Percentiles rank a stretch among this genome's conserved stretches.
Evolutionary conservation across 768 basidiomycete genomes (phyloP).

Genomic region (Pleurotus sapidus): DNA sequence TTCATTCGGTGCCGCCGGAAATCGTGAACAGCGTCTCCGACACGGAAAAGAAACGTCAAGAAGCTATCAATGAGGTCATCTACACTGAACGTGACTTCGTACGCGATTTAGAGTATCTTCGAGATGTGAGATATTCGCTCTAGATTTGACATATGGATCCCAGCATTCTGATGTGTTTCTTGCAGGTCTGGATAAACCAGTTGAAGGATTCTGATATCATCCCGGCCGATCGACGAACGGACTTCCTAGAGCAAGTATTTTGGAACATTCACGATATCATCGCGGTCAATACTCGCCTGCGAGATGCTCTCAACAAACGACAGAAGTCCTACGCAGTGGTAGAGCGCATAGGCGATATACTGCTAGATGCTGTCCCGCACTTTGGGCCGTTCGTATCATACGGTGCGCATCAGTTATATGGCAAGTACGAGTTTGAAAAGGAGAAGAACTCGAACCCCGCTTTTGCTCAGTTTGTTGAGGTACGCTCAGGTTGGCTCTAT

Average conservation of each 20-base stretch:
- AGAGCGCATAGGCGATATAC: constrained; percentile 86
- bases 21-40: constrained; percentile 92
- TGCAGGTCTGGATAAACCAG: constrained; percentile 85
- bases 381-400: constrained; percentile 95
- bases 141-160: constrained; percentile 1
- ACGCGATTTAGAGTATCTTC: constrained; percentile 94
- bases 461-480: constrained; percentile 96
- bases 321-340: constrained; percentile 96
- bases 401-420: constrained; percentile 95
- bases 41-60: constrained; percentile 91
- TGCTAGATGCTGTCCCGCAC: constrained; percentile 81
- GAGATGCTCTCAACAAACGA: constrained; percentile 90
- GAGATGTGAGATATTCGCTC: constrained; percentile 62
- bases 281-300: constrained; percentile 84
- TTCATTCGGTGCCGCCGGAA: constrained; percentile 94
- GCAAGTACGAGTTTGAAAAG: constrained; percentile 99
- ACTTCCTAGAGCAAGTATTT: constrained; percentile 93
- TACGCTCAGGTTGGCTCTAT: constrained; percentile 31
- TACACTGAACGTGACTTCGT: constrained; percentile 98
- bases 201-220: constrained; percentile 77
- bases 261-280: constrained; percentile 98
- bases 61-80: constrained; percentile 96
- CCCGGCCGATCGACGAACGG: constrained; percentile 68
- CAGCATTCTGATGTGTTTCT: background rate
- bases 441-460: constrained; percentile 92